phyloP scores from a whole-genome alignment of 345 rosid genomes.

The Brassica incana region DNA sequence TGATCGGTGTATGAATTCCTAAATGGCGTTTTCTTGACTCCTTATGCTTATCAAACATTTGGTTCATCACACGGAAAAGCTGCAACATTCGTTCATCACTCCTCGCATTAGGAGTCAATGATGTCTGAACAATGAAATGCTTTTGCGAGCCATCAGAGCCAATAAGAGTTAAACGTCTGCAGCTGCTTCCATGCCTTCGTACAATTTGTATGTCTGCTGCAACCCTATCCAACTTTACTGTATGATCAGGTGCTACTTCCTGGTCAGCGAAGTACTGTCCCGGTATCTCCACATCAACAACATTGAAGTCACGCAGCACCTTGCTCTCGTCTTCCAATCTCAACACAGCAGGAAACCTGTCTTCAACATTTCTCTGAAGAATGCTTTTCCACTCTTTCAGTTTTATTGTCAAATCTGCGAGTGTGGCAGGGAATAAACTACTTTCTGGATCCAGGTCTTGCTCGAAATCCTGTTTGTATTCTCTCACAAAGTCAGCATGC shows the following conservation, averaged over 20 bases:
- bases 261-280: constrained; percentile 97
- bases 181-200: constrained; percentile 98
- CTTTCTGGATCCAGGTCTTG: constrained; percentile 98
- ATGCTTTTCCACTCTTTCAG: constrained; percentile 96
- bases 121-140: constrained; percentile 96
- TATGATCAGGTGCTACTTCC: constrained; percentile 97
- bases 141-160: constrained; percentile 98
- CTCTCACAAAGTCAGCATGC: constrained; percentile 97
- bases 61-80: constrained; percentile 98
- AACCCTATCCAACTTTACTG: constrained; percentile 83
- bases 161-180: constrained; percentile 87
- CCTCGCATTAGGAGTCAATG: constrained; percentile 98
- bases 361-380: constrained; percentile 97
- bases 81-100: constrained; percentile 96
- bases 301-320: constrained; percentile 87
- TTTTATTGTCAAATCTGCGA: constrained; percentile 78
- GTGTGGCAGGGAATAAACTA: constrained; percentile 81
- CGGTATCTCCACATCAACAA: constrained; percentile 98
- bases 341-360: constrained; percentile 89
- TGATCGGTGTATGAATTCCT: constrained; percentile 91
- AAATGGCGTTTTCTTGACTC: constrained; percentile 91
- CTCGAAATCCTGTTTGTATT: constrained; percentile 96
- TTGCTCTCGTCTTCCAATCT: constrained; percentile 97
- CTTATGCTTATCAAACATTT: constrained; percentile 98
- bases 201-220: constrained; percentile 97